A percentile compares a stretch with the other conserved stretches of the same genome.
Evolutionary conservation across 345 rosid species (phyloP).

Genomic region (Psidium friedrichsthalianum): DNA sequence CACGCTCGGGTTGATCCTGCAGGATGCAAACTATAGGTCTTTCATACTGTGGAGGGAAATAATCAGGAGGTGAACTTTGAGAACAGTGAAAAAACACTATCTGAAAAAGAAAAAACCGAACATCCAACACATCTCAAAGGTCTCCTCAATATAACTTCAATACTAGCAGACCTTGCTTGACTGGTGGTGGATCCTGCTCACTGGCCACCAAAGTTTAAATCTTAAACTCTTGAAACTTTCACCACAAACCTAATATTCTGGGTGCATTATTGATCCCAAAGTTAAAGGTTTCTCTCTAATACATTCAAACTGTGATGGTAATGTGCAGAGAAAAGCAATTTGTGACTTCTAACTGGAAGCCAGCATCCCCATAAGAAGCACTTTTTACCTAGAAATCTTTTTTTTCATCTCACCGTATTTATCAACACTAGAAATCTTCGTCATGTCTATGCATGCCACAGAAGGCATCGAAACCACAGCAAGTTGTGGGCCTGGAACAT

Average conservation of each 20-base stretch:
- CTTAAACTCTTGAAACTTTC: background rate
- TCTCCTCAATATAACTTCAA: background rate
- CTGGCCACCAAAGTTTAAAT: background rate
- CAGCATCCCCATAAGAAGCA: background rate
- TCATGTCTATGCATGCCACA: background rate
- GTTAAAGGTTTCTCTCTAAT: background rate
- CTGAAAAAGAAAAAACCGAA: background rate
- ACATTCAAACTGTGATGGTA: background rate
- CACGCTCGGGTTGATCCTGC: slow-evolving; percentile 83
- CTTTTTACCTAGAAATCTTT: background rate
- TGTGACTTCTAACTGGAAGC: background rate
- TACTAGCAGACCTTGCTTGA: background rate
- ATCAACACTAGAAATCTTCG: background rate
- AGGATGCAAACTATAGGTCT: slow-evolving; percentile 1
- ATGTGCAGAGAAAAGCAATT: background rate
- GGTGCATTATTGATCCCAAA: background rate
- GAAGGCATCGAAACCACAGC: background rate
- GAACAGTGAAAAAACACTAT: background rate
- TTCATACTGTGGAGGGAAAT: background rate
- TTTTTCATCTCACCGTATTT: background rate
- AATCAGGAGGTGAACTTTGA: background rate
- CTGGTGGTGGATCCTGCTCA: background rate
- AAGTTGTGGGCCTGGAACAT: background rate
- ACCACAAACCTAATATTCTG: background rate
- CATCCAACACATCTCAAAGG: background rate